phyloP scores from a whole-genome alignment of 352 stramenopile species.

The Thraustotheca clavata region DNA sequence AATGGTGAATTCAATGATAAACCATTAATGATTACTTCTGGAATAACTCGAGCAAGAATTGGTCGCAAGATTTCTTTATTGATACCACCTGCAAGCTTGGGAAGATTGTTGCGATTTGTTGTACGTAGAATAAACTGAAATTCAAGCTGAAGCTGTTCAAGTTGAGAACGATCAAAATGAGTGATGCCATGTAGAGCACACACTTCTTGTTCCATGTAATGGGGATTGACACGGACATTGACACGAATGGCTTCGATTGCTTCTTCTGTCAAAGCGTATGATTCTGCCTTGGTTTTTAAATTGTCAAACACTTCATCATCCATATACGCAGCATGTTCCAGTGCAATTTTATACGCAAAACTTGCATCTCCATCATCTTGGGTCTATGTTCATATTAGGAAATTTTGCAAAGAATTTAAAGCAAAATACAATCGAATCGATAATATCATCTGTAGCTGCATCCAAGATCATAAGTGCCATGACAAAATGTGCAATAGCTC shows the following conservation, averaged over 20 bases:
- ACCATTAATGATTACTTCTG: constrained; percentile 36
- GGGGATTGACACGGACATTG: constrained; percentile 35
- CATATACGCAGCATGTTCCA: constrained; percentile 32
- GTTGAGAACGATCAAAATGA: constrained; percentile 43
- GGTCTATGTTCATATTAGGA: constrained; percentile 28
- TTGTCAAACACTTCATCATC: constrained; percentile 25
- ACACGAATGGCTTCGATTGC: constrained; percentile 51
- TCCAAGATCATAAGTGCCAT: constrained; percentile 50
- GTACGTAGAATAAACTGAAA: constrained; percentile 54
- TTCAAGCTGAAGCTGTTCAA: constrained; percentile 49
- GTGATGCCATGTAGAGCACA: constrained; percentile 37
- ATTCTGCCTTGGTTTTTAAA: constrained; percentile 30
- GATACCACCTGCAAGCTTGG: constrained; percentile 30
- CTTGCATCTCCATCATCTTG: constrained; percentile 55
- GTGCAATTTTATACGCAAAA: constrained; percentile 59
- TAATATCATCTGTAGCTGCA: constrained; percentile 24
- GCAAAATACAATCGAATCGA: constrained; percentile 19
- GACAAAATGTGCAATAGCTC: constrained; percentile 51
- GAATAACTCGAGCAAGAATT: constrained; percentile 39
- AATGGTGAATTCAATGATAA: background rate
- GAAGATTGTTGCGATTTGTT: constrained; percentile 34
- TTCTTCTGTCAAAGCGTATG: constrained; percentile 49
- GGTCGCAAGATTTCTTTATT: constrained; percentile 27
- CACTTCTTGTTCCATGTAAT: constrained; percentile 46
- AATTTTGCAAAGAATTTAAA: background rate